Conservation (phyloP, 2,329 filamentous ascomycete species). For the Trichoderma semiorbis region DNA sequence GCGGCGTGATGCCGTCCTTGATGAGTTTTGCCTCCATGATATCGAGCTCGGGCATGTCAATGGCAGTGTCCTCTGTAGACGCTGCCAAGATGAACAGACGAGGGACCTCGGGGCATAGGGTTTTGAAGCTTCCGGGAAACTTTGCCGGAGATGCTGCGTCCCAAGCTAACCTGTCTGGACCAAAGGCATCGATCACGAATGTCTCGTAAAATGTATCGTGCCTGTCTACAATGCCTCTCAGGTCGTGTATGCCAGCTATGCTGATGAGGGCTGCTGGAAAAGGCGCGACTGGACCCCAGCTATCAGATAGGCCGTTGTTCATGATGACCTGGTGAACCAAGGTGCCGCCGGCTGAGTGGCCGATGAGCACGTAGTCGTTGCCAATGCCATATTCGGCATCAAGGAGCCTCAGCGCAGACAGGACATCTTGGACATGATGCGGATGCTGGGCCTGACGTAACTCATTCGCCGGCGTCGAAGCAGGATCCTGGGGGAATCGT, state of each 20-base stretch:
- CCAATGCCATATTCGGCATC: slow-evolving; percentile 43
- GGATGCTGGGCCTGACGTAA: slow-evolving; percentile 52
- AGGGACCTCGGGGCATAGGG: slow-evolving; percentile 33
- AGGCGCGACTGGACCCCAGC: slow-evolving; percentile 27
- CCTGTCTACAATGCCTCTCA: slow-evolving; percentile 50
- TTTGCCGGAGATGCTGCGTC: slow-evolving; percentile 51
- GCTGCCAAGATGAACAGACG: slow-evolving; percentile 41
- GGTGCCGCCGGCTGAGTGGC: slow-evolving; percentile 62
- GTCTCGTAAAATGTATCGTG: slow-evolving; percentile 48
- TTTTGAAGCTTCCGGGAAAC: slow-evolving; percentile 40
- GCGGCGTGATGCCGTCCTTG: slow-evolving; percentile 34
- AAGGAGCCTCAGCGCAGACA: slow-evolving; percentile 48
- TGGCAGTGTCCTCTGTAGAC: slow-evolving; percentile 46
- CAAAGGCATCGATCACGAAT: slow-evolving; percentile 61
- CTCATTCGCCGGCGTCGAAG: slow-evolving; percentile 26
- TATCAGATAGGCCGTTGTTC: slow-evolving; percentile 33
- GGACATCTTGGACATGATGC: slow-evolving; percentile 56
- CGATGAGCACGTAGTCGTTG: slow-evolving; percentile 54
- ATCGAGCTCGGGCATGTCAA: slow-evolving; percentile 57
- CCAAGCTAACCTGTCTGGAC: slow-evolving; percentile 50
- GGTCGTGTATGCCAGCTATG: slow-evolving; percentile 64
- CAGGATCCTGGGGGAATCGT: slow-evolving; percentile 37
- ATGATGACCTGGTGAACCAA: slow-evolving; percentile 60
- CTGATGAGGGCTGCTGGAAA: slow-evolving; percentile 55
- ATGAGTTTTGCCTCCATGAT: slow-evolving; percentile 49